A percentile compares a stretch with the other conserved stretches of the same genome.
phyloP scores from a whole-genome alignment of 176 grass and related monocot genomes.

The Microstegium vimineum region DNA sequence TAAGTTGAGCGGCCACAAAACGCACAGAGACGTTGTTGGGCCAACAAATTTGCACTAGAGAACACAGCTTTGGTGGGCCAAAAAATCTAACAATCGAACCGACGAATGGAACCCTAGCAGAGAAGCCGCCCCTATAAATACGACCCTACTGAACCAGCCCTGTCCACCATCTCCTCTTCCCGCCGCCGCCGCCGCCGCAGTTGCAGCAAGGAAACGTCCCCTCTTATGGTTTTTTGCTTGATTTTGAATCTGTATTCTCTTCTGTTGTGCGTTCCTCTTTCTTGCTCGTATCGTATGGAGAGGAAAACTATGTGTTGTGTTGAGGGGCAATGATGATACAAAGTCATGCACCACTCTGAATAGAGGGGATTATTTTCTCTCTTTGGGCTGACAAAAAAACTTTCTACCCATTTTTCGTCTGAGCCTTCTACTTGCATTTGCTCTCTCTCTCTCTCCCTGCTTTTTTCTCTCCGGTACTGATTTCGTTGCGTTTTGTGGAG shows the following conservation, averaged over 20 bases:
- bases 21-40: neutral
- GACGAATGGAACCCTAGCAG: neutral
- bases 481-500: neutral
- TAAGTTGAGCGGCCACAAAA: neutral
- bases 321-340: conserved; percentile 36
- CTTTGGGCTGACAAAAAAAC: conserved; percentile 39
- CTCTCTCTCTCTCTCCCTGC: neutral
- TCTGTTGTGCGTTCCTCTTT: neutral
- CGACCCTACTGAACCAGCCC: neutral
- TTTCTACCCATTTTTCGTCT: conserved; percentile 46
- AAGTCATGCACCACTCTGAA: conserved; percentile 69
- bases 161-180: neutral
- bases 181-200: neutral
- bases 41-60: neutral
- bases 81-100: neutral
- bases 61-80: neutral
- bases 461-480: too few relatives aligned
- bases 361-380: neutral
- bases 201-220: too few relatives aligned
- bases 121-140: neutral
- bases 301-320: neutral
- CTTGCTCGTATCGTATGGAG: too few relatives aligned
- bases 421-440: neutral
- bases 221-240: neutral
- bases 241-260: too few relatives aligned